Evolutionary conservation across 345 rosid genomes (phyloP), one percentile per base, ranked within the genome.

Genomic region (Populus tremula): DNA sequence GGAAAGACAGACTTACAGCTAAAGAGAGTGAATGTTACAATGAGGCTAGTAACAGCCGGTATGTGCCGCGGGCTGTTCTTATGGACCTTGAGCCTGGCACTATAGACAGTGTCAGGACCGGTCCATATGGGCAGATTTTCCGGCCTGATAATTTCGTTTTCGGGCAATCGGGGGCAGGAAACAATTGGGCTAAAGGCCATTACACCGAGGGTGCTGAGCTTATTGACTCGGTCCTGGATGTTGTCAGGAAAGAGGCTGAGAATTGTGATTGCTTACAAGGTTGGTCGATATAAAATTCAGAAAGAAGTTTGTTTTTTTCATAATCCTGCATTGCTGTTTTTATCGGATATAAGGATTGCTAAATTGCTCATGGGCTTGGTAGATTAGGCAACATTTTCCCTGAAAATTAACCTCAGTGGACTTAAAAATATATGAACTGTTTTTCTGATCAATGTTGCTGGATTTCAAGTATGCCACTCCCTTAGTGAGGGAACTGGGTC

Each of bases 11-110:
- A 78, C 4, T 38, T 80, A 38, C 85, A 82, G 72, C 82, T 80
- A 0, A 84, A 85, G 59, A 64, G 82, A 17, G 82, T 78, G 27
- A 80, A 80, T 8, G 85, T 43, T 85, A 77, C 62, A 85, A 82
- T 31, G 84, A 82, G 73, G 87, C 82, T 20, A 74, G 71, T 31
- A 72, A 71, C 2, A 65, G 80, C 17, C 39, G 82, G 25, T 80
- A 63, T 27, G 84, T 85, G 23, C 85, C 87, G 8, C 85, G 84
- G 47, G 85, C 80, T 1, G 77, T 85, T 31, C 84, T 85, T 41
- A 82, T 85, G 85, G 87, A 85, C 56, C 82, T 85, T 20, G 85
- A 85, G 50, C 87, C 85, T 11, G 87, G 85, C 10, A 85, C 85
- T 16, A 82, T 85, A 78, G 87, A 82, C 49, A 75, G 82, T 33